Conservation (phyloP, 2,329 filamentous ascomycete species). For the Diaporthe caulivora region DNA sequence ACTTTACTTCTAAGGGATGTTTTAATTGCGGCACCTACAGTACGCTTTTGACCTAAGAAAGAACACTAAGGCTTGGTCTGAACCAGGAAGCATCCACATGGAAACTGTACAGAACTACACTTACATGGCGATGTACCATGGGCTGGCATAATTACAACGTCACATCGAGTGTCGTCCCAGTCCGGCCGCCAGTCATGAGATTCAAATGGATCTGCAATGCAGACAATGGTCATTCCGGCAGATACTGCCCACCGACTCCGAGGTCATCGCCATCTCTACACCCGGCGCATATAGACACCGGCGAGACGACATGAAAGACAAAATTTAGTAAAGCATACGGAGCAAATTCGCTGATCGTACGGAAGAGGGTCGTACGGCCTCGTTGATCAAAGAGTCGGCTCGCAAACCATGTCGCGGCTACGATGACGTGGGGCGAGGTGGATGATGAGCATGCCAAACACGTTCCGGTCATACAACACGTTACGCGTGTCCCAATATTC, state of each 20-base stretch:
- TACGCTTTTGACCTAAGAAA: neutral
- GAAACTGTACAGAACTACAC: neutral
- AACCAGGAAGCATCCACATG: neutral
- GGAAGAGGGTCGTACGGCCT: neutral
- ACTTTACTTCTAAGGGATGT: no score
- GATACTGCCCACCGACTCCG: neutral
- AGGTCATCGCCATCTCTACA: no score
- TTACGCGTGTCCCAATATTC: neutral
- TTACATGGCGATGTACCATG: neutral
- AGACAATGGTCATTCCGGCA: neutral
- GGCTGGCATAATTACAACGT: neutral
- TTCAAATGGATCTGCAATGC: neutral
- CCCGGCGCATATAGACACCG: neutral
- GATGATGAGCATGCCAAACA: neutral
- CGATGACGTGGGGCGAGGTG: no score
- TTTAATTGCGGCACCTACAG: neutral
- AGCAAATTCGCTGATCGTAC: neutral
- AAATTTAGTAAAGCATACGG: neutral
- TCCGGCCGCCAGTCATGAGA: neutral
- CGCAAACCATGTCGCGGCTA: neutral
- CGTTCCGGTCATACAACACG: neutral
- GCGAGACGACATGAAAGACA: no score
- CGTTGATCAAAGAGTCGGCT: neutral
- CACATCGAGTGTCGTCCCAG: neutral
- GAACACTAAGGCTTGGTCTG: neutral